phyloP scores from a whole-genome alignment of 2,329 filamentous ascomycete species.

The Simplicillium sp. region DNA sequence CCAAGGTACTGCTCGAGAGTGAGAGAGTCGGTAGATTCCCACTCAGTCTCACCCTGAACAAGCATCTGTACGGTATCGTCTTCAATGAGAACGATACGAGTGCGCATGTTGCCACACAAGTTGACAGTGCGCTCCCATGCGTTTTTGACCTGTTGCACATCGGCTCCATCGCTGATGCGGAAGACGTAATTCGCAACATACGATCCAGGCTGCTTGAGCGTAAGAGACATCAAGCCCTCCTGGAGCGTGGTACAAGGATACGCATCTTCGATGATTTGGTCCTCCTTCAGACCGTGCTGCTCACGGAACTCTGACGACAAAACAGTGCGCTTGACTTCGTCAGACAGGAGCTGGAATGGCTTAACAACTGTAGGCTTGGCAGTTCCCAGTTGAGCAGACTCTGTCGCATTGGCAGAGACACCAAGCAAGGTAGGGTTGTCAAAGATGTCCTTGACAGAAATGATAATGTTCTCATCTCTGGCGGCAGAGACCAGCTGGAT shows the following conservation, averaged over 20 bases:
- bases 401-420: no score
- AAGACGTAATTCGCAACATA: conserved; percentile 21
- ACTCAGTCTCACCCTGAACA: neutral
- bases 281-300: neutral
- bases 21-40: neutral
- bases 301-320: neutral
- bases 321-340: neutral
- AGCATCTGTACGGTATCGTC: neutral
- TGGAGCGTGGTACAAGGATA: conserved; percentile 9
- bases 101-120: neutral
- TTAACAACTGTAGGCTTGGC: no score
- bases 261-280: conserved; percentile 2
- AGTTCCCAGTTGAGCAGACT: no score
- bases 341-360: neutral
- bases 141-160: conserved; percentile 13
- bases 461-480: neutral
- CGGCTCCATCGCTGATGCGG: conserved; percentile 9
- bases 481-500: conserved; percentile 1
- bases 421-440: neutral
- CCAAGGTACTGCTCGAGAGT: neutral
- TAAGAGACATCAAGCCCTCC: conserved; percentile 8
- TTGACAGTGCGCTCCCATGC: conserved; percentile 14
- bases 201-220: conserved; percentile 15
- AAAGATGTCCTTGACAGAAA: conserved; percentile 1
- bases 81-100: neutral